Evolutionary conservation across 495 filamentous ascomycete genomes (phyloP), one percentile per base, ranked within the genome.

Genomic region (Lasiosphaeris hirsuta): DNA sequence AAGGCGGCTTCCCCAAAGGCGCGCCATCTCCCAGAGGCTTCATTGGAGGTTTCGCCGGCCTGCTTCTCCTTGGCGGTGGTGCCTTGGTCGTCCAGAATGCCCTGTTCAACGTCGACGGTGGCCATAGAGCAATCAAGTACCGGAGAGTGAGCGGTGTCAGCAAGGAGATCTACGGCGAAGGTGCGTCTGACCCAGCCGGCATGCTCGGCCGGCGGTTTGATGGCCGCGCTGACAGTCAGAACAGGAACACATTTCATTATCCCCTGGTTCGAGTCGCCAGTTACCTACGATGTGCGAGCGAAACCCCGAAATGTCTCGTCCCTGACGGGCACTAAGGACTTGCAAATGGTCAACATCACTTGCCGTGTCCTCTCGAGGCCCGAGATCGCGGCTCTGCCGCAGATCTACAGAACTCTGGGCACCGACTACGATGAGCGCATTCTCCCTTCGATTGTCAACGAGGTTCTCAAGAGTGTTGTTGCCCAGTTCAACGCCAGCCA

Each of bases 321-420:
- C 67, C 86, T 98, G 54, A 97, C 94, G 53, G 94, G 95, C 62
- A 98, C 94, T 68, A 98, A 98, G 76, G 94, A 98, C 75, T 77
- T 98, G 71, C 94, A 98, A 81, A 98, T 98, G 94, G 94, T 98
- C 71, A 98, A 98, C 82, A 98, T 98, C 73, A 98, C 95, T 68
- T 98, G 94, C 78, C 95, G 94, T 92, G 94, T 98, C 48, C 90
- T 98, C 53, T 96, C 92, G 43, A 82, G 90, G 69, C 94, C 94
- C 57, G 85, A 88, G 38, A 78, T 97, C 63, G 84, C 90, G 54
- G 89, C 92, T 34, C 85, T 98, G 33, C 94, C 94, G 5, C 89
- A 93, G 72, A 97, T 98, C 63, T 98, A 97, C 79, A 85, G 94
- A 45, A 98, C 94, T 1, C 84, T 98, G 9, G 94, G 94, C 34